Evolutionary conservation across 495 filamentous ascomycete species (phyloP).

Genomic region (Neurospora sublineolata): DNA sequence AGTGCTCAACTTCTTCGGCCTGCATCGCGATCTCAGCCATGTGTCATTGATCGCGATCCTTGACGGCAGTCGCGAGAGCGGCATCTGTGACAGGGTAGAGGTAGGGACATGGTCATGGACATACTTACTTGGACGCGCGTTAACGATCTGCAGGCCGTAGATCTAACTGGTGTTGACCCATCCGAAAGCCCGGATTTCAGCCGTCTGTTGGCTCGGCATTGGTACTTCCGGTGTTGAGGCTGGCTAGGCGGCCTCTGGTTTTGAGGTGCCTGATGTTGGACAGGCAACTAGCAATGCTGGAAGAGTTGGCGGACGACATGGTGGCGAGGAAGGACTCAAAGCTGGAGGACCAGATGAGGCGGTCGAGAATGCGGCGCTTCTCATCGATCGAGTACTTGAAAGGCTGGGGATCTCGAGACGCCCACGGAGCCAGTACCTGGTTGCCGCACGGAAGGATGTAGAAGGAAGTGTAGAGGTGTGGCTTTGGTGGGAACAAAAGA

Average conservation of each 20-base stretch:
- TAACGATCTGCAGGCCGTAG: too few species aligned
- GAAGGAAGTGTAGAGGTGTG: too few species aligned
- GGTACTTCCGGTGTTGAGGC: not conserved
- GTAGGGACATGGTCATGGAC: too few species aligned
- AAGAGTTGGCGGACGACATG: not conserved
- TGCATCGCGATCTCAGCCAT: too few species aligned
- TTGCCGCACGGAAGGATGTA: too few species aligned
- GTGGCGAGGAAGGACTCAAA: conserved; percentile 90
- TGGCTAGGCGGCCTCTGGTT: not conserved
- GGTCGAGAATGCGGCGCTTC: conserved; percentile 92
- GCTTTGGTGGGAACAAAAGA: too few species aligned
- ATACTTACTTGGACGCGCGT: too few species aligned
- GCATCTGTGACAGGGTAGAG: conserved; percentile 50
- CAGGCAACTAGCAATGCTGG: not conserved
- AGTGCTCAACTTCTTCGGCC: too few species aligned
- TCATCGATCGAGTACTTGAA: conserved; percentile 95
- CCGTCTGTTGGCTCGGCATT: too few species aligned
- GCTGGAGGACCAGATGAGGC: conserved; percentile 92
- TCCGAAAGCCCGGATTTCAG: too few species aligned
- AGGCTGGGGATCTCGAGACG: conserved; percentile 81
- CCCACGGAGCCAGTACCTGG: conserved; percentile 71
- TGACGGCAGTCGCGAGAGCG: conserved; percentile 56
- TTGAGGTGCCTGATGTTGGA: not conserved
- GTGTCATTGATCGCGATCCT: conserved; percentile 3
- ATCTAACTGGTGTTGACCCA: too few species aligned